Base-by-base conservation (phyloP, 768 basidiomycete species). In the Naganishia antarctica region DNA sequence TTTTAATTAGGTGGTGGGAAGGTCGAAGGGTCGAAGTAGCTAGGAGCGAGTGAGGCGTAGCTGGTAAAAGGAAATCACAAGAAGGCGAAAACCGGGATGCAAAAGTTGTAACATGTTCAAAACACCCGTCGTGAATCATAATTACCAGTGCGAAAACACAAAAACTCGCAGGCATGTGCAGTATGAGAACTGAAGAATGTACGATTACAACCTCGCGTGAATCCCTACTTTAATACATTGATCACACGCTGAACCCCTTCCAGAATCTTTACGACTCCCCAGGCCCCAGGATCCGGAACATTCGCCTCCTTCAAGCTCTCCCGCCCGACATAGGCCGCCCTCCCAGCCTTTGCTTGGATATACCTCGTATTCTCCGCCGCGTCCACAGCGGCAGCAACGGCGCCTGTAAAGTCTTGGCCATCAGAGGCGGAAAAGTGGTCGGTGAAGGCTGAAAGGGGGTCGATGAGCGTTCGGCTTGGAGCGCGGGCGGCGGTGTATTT, bases 401-500 rank as follows among this genome's bases (percentile, higher is more conserved):
- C 87, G 2, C 72, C 76, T 0, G 72, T 76, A 25, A 85, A 78
- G 62, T 82, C 81, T 26, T n/a, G 61, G 61, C 23, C 71, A 68
- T 0, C 70, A 69, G 40, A 77, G 73, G 26, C 70, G 60, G 73
- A 63, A 45, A 86, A 79, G 21, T 81, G 77, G 3, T 80, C 75
- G 45, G 88, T 81, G 76, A 94, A 93, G 1, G 89, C 87, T 41
- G 84, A 81, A 21, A 97, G 82, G 8, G 92, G 91, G 78, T 97
- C 92, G n/a, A 97, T 83, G 37, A 97, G 85, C 8, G 92, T 96
- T 70, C 92, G 85, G 2, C 89, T 90, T 3, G 91, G 91, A 1
- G 87, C 87, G 28, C 92, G 85, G 15, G 92, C 92, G 29, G 51
- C 34, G 15, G 63, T 59, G 16, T 59, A 64, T 34, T 58, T 58